Conservation (phyloP, 1,139 yeast genomes). For the Saccharomyces hybrid region DNA sequence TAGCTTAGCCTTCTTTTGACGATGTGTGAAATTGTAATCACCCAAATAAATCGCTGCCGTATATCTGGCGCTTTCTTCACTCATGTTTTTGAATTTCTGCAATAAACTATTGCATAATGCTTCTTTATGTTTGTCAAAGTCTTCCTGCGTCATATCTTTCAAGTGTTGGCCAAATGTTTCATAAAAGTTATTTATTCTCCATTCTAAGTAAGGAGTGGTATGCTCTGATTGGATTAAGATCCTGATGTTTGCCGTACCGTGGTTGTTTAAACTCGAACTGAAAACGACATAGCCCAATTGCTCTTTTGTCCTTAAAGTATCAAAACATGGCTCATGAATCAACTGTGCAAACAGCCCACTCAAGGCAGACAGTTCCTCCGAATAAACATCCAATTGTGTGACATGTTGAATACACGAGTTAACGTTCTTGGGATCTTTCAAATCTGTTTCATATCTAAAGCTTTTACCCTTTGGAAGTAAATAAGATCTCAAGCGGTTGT, state of each 20-base stretch:
- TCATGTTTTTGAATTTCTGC: constrained; percentile 67
- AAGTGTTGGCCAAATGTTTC: constrained; percentile 30
- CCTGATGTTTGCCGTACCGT: constrained; percentile 72
- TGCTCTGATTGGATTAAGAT: constrained; percentile 84
- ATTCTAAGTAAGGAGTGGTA: constrained; percentile 63
- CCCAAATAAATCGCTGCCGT: constrained; percentile 69
- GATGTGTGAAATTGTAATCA: constrained; percentile 61
- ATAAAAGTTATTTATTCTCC: constrained; percentile 66
- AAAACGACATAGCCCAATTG: constrained; percentile 89
- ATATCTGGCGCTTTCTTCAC: constrained; percentile 63
- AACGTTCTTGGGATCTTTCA: constrained; percentile 63
- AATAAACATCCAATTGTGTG: constrained; percentile 54
- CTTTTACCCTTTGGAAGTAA: constrained; percentile 40
- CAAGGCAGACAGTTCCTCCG: constrained; percentile 37
- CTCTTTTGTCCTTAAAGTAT: constrained; percentile 84
- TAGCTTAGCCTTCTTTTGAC: constrained; percentile 50
- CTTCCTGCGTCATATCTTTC: constrained; percentile 48
- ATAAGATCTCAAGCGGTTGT: constrained; percentile 44
- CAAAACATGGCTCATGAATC: constrained; percentile 80
- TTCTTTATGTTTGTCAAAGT: constrained; percentile 58
- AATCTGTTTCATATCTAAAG: constrained; percentile 43
- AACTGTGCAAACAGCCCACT: constrained; percentile 66
- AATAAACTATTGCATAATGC: constrained; percentile 60
- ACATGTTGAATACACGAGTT: constrained; percentile 82
- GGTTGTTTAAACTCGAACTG: constrained; percentile 58